Conservation (phyloP, 31 red algal species). For the Porphyra umbilicalis region DNA sequence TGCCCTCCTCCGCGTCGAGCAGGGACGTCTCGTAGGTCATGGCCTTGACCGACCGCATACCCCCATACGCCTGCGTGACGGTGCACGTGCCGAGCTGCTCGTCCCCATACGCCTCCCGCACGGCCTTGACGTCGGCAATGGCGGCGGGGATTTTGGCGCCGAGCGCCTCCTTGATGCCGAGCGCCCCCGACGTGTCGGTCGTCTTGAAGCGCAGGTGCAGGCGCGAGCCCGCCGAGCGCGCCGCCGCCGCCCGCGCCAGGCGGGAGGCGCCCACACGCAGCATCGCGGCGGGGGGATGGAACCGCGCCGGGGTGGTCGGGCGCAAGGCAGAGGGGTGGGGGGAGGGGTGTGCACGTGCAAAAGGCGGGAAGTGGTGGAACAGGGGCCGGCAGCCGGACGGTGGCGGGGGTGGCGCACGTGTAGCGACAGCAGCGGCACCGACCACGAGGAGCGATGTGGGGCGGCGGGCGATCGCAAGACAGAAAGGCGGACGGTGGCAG, state of each 20-base stretch:
- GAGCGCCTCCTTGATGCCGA: conserved; percentile 44
- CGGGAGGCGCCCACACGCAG: not conserved
- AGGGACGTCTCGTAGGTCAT: conserved; percentile 96
- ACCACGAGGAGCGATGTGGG: too few species aligned
- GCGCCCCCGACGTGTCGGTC: not conserved
- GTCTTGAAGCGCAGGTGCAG: not conserved
- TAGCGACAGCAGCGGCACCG: not conserved
- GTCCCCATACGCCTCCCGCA: conserved; percentile 64
- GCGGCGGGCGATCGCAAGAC: too few species aligned
- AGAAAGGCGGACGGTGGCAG: too few species aligned
- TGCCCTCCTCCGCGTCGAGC: conserved; percentile 80
- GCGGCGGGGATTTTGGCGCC: conserved; percentile 41
- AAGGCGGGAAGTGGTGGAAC: not conserved
- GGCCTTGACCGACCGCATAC: conserved; percentile 85
- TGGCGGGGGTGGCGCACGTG: not conserved
- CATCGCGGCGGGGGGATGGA: not conserved
- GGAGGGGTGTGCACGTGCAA: not conserved
- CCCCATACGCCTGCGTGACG: conserved; percentile 83
- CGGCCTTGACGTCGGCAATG: conserved; percentile 57
- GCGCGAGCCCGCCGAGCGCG: not conserved
- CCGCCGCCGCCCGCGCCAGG: not conserved
- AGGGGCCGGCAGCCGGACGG: not conserved
- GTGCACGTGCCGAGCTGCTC: conserved; percentile 70
- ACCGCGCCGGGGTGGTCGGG: too few species aligned
- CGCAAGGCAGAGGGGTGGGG: not conserved